phyloP scores from a whole-genome alignment of 2,329 filamentous ascomycete genomes.

The Tolypocladium inflatum region DNA sequence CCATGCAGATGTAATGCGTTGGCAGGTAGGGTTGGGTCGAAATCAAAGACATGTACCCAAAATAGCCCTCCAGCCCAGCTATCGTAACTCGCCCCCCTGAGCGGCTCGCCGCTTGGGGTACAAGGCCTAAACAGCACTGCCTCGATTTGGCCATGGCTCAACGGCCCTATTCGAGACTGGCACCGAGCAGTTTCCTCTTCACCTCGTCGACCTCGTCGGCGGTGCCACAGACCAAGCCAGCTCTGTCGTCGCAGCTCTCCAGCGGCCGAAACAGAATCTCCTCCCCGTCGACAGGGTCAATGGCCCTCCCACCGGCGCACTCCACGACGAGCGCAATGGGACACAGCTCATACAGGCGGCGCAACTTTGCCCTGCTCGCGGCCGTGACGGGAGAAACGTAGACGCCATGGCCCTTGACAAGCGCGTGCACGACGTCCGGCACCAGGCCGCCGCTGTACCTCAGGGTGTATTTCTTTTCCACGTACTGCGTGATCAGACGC shows the following conservation, averaged over 20 bases:
- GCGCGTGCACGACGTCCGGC: conserved; percentile 48
- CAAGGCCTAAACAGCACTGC: background rate
- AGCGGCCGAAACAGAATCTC: conserved; percentile 30
- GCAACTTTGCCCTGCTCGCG: conserved; percentile 44
- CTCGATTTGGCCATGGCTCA: background rate
- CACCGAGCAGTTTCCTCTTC: conserved; percentile 1
- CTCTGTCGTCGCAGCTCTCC: conserved; percentile 36
- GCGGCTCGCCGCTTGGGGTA: background rate
- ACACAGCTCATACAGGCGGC: conserved; percentile 48
- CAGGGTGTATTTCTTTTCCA: conserved; percentile 46
- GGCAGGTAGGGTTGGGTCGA: background rate
- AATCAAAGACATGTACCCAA: background rate
- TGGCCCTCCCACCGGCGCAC: conserved; percentile 46
- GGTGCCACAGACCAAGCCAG: conserved; percentile 40
- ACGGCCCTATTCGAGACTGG: background rate
- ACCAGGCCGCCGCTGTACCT: conserved; percentile 53
- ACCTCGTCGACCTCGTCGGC: conserved; percentile 35
- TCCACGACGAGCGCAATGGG: conserved; percentile 52
- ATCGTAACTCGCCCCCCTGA: background rate
- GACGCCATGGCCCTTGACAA: conserved; percentile 52
- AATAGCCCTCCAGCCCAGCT: background rate
- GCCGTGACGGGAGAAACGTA: conserved; percentile 49
- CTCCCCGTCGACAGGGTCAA: conserved; percentile 35
- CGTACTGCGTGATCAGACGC: conserved; percentile 37
- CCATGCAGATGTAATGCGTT: background rate